These are phyloP conservation scores for Trichoderma atroviride DNA, from an alignment of 2,329 filamentous ascomycete genomes.

Conservation along the genomic window DNA sequence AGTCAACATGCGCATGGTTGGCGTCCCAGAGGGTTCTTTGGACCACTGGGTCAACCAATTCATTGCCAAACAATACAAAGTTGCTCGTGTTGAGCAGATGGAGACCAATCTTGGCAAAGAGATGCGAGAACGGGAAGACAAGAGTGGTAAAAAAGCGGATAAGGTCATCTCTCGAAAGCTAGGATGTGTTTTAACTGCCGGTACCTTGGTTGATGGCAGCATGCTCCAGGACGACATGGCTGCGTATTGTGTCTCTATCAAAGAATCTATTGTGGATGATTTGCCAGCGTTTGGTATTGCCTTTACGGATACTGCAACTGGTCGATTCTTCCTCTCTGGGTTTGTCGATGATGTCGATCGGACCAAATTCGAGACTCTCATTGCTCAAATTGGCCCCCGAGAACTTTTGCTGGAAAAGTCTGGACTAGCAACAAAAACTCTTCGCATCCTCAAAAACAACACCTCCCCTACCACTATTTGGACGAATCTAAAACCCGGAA, in stretches of 20 bases:
- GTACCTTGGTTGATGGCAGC: slow-evolving; percentile 89
- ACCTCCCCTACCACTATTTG: slow-evolving; percentile 90
- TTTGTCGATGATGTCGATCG: slow-evolving; percentile 91
- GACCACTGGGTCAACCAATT: slow-evolving; percentile 98
- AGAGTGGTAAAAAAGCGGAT: slow-evolving; percentile 71
- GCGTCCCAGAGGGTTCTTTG: slow-evolving; percentile 93
- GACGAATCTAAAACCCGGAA: slow-evolving; percentile 85
- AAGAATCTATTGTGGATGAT: slow-evolving; percentile 73
- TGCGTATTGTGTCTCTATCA: slow-evolving; percentile 93
- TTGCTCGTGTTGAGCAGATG: slow-evolving; percentile 93
- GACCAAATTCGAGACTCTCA: slow-evolving; percentile 95
- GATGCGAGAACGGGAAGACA: slow-evolving; percentile 88
- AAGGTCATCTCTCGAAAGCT: slow-evolving; percentile 93
- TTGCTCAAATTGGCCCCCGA: slow-evolving; percentile 86
- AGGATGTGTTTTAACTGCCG: slow-evolving; percentile 85
- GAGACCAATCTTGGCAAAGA: slow-evolving; percentile 95
- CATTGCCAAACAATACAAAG: slow-evolving; percentile 96
- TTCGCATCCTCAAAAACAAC: slow-evolving; percentile 95
- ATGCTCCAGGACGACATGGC: slow-evolving; percentile 99
- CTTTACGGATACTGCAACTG: slow-evolving; percentile 94
- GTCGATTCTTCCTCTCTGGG: slow-evolving; percentile 90
- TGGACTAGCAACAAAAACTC: slow-evolving; percentile 79
- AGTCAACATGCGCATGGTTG: slow-evolving; percentile 99
- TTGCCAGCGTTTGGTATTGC: slow-evolving; percentile 85
- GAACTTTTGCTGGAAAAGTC: slow-evolving; percentile 90